These are phyloP conservation scores for Sphaceloma murrayae DNA, from an alignment of 2,329 filamentous ascomycete species.

Conservation along the genomic window DNA sequence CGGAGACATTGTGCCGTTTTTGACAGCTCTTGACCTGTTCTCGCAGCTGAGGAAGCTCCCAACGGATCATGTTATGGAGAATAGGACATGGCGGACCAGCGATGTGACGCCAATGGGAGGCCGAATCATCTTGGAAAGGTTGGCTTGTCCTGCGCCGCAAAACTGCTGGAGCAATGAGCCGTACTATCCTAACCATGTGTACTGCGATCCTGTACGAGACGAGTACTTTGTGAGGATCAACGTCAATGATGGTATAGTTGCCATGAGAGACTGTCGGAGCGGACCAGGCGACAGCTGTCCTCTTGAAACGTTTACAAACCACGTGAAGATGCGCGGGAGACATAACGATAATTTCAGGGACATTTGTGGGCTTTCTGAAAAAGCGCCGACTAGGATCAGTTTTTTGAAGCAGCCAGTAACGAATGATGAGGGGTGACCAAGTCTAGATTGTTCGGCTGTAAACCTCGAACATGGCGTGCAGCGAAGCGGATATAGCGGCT, in stretches of 20 bases:
- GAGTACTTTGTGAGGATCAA: constrained; percentile 42
- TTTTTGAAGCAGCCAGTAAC: constrained; percentile 39
- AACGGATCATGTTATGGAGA: constrained; percentile 34
- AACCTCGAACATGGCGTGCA: no score
- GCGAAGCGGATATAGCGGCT: no score
- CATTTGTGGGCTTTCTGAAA: constrained; percentile 38
- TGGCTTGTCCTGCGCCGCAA: constrained; percentile 33
- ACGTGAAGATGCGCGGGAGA: constrained; percentile 33
- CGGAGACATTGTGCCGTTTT: constrained; percentile 48
- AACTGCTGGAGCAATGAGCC: constrained; percentile 22
- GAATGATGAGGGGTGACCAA: constrained; percentile 4
- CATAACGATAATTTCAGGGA: constrained; percentile 41
- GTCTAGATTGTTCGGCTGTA: no score
- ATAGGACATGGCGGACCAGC: constrained; percentile 46
- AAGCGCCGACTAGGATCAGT: constrained; percentile 35
- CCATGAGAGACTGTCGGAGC: constrained; percentile 38
- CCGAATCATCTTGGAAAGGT: constrained; percentile 45
- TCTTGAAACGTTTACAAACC: constrained; percentile 35
- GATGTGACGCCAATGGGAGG: constrained; percentile 50
- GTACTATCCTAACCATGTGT: constrained; percentile 27
- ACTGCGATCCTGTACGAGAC: constrained; percentile 22
- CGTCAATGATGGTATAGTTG: constrained; percentile 48
- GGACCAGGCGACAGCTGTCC: constrained; percentile 43
- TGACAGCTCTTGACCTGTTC: constrained; percentile 45
- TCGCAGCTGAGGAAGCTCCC: constrained; percentile 38